Evolutionary conservation across 495 filamentous ascomycete genomes (phyloP), one percentile per base, ranked within the genome.

Genomic region (Trypethelium eluteriae): DNA sequence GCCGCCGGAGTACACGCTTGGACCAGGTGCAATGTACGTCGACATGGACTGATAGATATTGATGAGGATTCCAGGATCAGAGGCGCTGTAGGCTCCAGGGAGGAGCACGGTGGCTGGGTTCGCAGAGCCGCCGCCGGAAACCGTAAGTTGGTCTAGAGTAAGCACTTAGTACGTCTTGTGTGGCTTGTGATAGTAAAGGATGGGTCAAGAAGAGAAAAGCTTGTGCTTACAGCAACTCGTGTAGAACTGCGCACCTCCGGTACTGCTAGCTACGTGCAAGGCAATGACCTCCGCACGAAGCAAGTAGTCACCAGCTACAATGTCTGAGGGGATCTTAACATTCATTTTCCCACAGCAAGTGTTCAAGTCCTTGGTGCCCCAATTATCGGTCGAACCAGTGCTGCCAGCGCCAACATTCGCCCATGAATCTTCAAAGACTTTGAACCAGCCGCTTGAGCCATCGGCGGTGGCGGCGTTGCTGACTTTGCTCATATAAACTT

Each of bases 401-500:
- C 76, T 75, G 66, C 81, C 78, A 59, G 79, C 74, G 74, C 76
- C 82, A 71, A 82, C 73, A 76, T 85, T 84, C 73, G 81, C 81
- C 82, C 82, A 85, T 11, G 70, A 64, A 36, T 59, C 53, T 63
- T 70, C 68, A 2, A 71, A 71, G 56, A 74, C 69, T 69, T 74
- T 74, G 72, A 74, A 72, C 63, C 67, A 72, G 35, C 70, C 67
- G 68, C 70, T 76, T 35, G 72, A 74, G 56, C 73, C 73, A 12
- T 16, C 34, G 35, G 81, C 81, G 10, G 74, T 76, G 16, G 76
- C 72, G 2, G 84, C 79, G 69, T 85, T 79, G 25, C 71, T 18
- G 12, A 85, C 84, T 63, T 81, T 79, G 68, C 77, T 74, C 69
- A 86, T 77, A 77, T 85, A 86, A 5, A 79, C 81, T 39, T 81